Conservation (phyloP, 179 eudicot genomes). For the Sideroxylon spinosum region DNA sequence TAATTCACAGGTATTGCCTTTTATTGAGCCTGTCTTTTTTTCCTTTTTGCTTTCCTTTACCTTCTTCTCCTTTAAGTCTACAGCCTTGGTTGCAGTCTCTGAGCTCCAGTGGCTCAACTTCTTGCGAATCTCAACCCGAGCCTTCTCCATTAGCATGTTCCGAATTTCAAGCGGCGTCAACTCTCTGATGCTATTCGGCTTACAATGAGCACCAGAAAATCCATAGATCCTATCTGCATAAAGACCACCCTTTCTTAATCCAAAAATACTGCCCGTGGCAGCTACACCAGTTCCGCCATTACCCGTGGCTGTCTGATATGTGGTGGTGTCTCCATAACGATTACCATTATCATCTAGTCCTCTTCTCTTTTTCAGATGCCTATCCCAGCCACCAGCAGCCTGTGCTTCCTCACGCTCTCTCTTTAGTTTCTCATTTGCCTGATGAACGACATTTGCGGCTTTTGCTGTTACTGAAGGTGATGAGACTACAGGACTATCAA, state of each 20-base stretch:
- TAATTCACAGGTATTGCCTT: constrained; percentile 20
- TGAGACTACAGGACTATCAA: constrained; percentile 22
- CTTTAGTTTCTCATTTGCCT: constrained; percentile 57
- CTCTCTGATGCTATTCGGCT: constrained; percentile 34
- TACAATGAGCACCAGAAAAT: constrained; percentile 19
- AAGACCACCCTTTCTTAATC: constrained; percentile 10
- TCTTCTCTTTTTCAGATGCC: constrained; percentile 31
- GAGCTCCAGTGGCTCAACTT: constrained; percentile 42
- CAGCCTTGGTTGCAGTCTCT: constrained; percentile 24
- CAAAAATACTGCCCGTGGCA: background rate
- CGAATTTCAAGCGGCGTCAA: constrained; percentile 44
- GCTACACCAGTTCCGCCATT: constrained; percentile 14
- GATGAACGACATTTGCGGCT: constrained; percentile 56
- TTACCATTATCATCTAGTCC: constrained; percentile 27
- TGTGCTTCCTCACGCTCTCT: constrained; percentile 51
- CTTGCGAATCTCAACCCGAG: constrained; percentile 45
- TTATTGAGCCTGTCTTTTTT: constrained; percentile 22
- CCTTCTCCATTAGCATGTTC: constrained; percentile 54
- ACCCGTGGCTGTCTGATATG: constrained; percentile 21
- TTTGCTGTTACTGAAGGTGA: constrained; percentile 29
- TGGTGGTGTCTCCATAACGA: constrained; percentile 12
- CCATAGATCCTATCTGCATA: constrained; percentile 8
- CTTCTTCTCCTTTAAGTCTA: constrained; percentile 26
- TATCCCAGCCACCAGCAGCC: constrained; percentile 16
- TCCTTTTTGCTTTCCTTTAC: constrained; percentile 29